Conservation (phyloP, 192 early-diverging fungal genomes). For the Mortierella antarctica region DNA sequence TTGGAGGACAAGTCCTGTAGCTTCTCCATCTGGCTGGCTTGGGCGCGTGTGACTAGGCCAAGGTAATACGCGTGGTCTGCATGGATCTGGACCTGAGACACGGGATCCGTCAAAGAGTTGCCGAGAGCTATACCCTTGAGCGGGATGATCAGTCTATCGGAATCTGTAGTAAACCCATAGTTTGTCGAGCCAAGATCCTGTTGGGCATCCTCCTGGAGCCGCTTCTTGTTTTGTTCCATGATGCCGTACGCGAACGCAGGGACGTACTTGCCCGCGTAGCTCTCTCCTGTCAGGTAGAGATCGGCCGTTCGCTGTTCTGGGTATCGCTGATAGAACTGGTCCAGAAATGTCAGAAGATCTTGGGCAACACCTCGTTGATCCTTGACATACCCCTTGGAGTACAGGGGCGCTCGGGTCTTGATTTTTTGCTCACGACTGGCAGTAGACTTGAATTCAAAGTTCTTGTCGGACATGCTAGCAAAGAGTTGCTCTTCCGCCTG, state of each 20-base stretch:
- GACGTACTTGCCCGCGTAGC: conserved; percentile 80
- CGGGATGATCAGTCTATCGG: not conserved
- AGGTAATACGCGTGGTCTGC: conserved; percentile 66
- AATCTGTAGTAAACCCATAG: not conserved
- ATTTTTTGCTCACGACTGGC: conserved; percentile 9
- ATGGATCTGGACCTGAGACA: conserved; percentile 65
- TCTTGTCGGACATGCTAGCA: conserved; percentile 22
- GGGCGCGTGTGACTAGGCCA: conserved; percentile 59
- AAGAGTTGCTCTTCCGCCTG: conserved; percentile 52
- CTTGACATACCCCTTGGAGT: conserved; percentile 72
- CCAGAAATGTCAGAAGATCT: conserved; percentile 77
- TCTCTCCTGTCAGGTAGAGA: conserved; percentile 74
- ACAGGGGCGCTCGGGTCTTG: conserved; percentile 22
- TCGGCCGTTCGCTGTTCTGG: conserved; percentile 66
- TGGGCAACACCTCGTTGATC: conserved; percentile 76
- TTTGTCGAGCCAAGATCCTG: not conserved
- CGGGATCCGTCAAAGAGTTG: conserved; percentile 74
- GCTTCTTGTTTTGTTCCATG: conserved; percentile 62
- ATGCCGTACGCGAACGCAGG: conserved; percentile 75
- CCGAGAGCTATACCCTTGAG: conserved; percentile 60
- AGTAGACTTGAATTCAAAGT: not conserved
- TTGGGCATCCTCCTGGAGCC: not conserved
- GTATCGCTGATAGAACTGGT: conserved; percentile 75
- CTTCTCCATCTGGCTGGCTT: conserved; percentile 53
- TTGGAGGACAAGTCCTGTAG: conserved; percentile 53